Evolutionary conservation across 129 eudicot genomes (phyloP).

Genomic region (sunflower (Helianthus annuus)): HanXRQr2.0-SUNRISE NC_035445.2:29198369-29198868

Average conservation of each 20-base stretch:
- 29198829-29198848: no score
- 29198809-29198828: no score
- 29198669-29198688: slow-evolving; percentile 26
- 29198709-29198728: slow-evolving; percentile 32
- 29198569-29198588: slow-evolving; percentile 31
- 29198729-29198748: slow-evolving; percentile 20
- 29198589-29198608: slow-evolving; percentile 33
- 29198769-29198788: no score
- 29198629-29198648: slow-evolving; percentile 23
- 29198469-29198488: no score
- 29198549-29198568: slow-evolving; percentile 19
- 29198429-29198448: not conserved
- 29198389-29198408: no score
- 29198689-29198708: slow-evolving; percentile 40
- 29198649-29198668: slow-evolving; percentile 35
- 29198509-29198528: not conserved
- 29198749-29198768: not conserved
- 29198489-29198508: slow-evolving; percentile 1
- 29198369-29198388: no score
- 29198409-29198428: not conserved
- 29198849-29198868: no score
- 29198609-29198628: slow-evolving; percentile 42
- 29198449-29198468: not conserved
- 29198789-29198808: no score
- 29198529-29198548: slow-evolving; percentile 19